A percentile compares a stretch with the other conserved stretches of the same genome.
Conservation (phyloP, 2,329 filamentous ascomycete genomes). For the Fusarium decemcellulare region DNA sequence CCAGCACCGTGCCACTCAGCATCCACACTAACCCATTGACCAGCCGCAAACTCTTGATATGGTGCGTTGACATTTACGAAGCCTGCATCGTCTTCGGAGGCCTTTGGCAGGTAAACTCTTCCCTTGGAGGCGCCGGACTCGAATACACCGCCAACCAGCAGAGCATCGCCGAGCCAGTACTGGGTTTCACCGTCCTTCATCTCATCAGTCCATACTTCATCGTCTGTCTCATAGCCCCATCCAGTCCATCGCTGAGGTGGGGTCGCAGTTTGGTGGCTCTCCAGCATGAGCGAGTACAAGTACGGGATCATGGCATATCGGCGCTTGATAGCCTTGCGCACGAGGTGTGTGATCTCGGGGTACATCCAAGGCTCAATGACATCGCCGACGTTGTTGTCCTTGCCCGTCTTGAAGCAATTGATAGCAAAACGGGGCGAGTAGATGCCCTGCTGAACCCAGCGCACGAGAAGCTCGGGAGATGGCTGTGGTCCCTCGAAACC, state of each 20-base stretch:
- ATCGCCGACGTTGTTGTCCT: conserved; percentile 77
- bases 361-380: conserved; percentile 88
- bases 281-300: conserved; percentile 75
- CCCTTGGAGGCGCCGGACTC: conserved; percentile 68
- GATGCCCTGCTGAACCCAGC: conserved; percentile 81
- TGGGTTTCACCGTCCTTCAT: conserved; percentile 77
- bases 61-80: conserved; percentile 75
- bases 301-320: conserved; percentile 81
- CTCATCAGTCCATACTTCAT: conserved; percentile 73
- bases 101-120: conserved; percentile 72
- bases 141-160: conserved; percentile 78
- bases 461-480: conserved; percentile 77
- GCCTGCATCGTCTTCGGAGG: conserved; percentile 68
- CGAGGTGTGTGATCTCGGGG: conserved; percentile 72
- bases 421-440: conserved; percentile 81
- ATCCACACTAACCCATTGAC: conserved; percentile 57
- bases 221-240: conserved; percentile 78
- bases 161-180: conserved; percentile 79
- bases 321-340: conserved; percentile 77
- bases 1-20: conserved; percentile 59
- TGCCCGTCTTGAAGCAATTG: conserved; percentile 82
- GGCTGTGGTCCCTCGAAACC: conserved; percentile 83
- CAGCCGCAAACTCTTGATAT: conserved; percentile 67
- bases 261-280: conserved; percentile 71
- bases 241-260: conserved; percentile 81